A percentile compares a stretch with the other conserved stretches of the same genome.
Conservation (phyloP, 2,329 filamentous ascomycete species). For the Pseudonectria buxi region DNA sequence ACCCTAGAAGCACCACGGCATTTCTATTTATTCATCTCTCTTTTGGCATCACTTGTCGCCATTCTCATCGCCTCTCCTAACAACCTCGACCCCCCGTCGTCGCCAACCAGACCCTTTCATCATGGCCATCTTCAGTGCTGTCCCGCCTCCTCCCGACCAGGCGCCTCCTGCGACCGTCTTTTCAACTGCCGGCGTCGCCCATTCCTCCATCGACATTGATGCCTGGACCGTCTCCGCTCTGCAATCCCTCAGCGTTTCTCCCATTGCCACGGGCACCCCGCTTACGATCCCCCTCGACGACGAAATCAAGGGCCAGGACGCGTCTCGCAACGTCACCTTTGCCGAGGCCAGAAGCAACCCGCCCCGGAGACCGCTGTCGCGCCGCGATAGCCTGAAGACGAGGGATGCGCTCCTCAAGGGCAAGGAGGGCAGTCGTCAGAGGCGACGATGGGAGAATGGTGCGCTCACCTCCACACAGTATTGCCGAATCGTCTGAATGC, state of each 20-base stretch:
- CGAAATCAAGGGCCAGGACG: conserved; percentile 10
- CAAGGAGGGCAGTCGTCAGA: conserved; percentile 80
- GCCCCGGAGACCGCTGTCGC: conserved; percentile 39
- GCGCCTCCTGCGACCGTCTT: conserved; percentile 12
- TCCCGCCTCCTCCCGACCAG: conserved; percentile 42
- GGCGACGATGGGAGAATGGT: conserved; percentile 95
- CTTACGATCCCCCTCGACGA: conserved; percentile 74
- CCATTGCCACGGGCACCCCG: conserved; percentile 50
- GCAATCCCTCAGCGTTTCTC: conserved; percentile 47
- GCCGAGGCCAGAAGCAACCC: conserved; percentile 22
- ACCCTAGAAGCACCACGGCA: background rate
- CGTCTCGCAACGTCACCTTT: conserved; percentile 15
- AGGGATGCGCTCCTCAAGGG: conserved; percentile 78
- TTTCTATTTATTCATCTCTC: background rate
- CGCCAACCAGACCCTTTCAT: conserved; percentile 4
- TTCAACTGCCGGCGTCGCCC: conserved; percentile 12
- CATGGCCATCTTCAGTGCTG: conserved; percentile 49
- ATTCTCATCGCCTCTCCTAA: conserved; percentile 1
- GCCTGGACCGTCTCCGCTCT: conserved; percentile 59
- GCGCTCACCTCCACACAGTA: conserved; percentile 21
- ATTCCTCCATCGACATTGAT: conserved; percentile 49
- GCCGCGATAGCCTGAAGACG: conserved; percentile 48
- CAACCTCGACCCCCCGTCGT: background rate
- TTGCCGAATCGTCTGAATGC: background rate
- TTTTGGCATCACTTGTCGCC: background rate